Evolutionary conservation across 768 basidiomycete genomes (phyloP), one percentile per base, ranked within the genome.

Genomic region (Tricholoma bakamatsutake): DNA sequence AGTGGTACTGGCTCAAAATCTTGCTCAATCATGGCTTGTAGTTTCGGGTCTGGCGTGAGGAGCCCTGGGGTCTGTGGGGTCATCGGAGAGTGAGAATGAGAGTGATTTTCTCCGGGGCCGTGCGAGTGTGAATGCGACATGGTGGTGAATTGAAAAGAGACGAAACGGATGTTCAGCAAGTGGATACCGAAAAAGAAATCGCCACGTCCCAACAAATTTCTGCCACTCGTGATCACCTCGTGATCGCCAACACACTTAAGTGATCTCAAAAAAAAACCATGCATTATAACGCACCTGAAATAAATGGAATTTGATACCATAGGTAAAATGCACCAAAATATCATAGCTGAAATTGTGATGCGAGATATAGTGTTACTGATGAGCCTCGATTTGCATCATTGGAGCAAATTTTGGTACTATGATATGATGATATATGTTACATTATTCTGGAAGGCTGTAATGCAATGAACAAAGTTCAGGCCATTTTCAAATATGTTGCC

Each of bases 11-110:
- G 82, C 7, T 67, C 64, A 67, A 83, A 92, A 67, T 84, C 83
- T 48, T 81, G 81, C 62, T 93, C 91, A 50, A 93, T 90, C 60
- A 85, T 70, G 0, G 87, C 88, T 61, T 88, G 89, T 61, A 90
- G 73, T 31, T 78, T 73, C 0, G 89, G 88, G 67, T 92, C 90
- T 15, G 83, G 76, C n/a, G 75, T 66, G 0, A 81, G 81, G 51
- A 72, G 59, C 40, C 69, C 63, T 53, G 77, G 69, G 52, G 76
- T 71, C 62, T 76, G 80, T 0, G 74, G 80, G 5, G 68, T 67
- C 30, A 73, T 73, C 27, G 67, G 73, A 9, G 69, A 68, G 56
- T 78, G 76, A 5, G 65, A 62, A 51, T 70, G 67, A 2, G 74
- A 73, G 59, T 83, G 82, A 12, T 67, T 63, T 62, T 81, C 78